Percentiles rank a stretch among this genome's conserved stretches.
These are phyloP conservation scores for Trebouxia sp. DNA, from an alignment of 139 green algal genomes.

Conservation along the genomic window DNA sequence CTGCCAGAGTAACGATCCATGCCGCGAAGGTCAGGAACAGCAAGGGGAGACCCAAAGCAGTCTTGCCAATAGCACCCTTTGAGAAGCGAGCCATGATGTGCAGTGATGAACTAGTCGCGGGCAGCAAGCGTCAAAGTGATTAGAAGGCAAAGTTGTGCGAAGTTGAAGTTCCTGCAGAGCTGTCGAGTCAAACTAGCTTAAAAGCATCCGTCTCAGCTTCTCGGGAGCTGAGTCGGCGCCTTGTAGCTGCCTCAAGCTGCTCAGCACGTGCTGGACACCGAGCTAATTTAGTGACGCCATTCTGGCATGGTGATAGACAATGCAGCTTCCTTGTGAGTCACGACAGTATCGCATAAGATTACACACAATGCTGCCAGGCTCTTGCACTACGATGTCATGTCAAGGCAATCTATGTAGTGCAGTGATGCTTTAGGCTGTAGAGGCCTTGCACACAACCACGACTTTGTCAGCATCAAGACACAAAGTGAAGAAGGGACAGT, in stretches of 20 bases:
- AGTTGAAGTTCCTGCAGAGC: not conserved
- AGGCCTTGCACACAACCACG: too few relatives aligned
- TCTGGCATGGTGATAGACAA: too few relatives aligned
- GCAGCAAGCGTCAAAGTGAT: not conserved
- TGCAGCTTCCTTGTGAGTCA: not conserved
- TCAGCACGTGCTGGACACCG: too few relatives aligned
- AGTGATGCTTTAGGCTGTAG: too few relatives aligned
- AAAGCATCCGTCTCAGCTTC: slow-evolving; percentile 14
- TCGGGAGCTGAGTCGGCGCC: not conserved
- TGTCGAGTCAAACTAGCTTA: not conserved
- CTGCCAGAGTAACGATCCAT: not conserved
- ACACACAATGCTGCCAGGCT: too few relatives aligned
- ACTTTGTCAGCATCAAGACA: too few relatives aligned
- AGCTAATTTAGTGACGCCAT: too few relatives aligned
- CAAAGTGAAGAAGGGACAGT: too few relatives aligned
- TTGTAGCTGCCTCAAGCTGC: too few relatives aligned
- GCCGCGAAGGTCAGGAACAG: not conserved
- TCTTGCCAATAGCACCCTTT: not conserved
- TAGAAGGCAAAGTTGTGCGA: not conserved
- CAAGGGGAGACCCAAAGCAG: not conserved
- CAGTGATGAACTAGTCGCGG: not conserved
- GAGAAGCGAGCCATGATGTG: not conserved
- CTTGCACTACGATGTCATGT: too few relatives aligned
- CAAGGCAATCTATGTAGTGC: too few relatives aligned
- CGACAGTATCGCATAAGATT: too few relatives aligned